A percentile compares a stretch with the other conserved stretches of the same genome.
phyloP scores from a whole-genome alignment of 2,329 filamentous ascomycete species.

The Gremmenia infestans region DNA sequence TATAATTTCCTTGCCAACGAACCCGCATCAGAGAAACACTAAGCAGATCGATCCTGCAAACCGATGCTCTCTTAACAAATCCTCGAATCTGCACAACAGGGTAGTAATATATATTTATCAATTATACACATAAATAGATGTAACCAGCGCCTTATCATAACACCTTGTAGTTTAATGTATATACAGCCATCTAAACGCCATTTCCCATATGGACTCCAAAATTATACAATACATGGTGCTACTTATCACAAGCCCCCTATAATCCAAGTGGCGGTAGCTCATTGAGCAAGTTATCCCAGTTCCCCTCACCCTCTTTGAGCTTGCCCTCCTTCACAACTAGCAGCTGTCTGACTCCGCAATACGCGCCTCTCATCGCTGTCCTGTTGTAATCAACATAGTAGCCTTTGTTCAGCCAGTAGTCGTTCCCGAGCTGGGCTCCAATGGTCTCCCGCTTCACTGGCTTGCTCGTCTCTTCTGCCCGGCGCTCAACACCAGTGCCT shows the following conservation, averaged over 20 bases:
- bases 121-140: no score
- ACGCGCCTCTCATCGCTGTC: constrained; percentile 46
- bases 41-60: no score
- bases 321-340: constrained; percentile 37
- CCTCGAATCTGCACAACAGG: no score
- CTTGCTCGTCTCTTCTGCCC: neutral
- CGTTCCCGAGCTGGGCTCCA: constrained; percentile 18
- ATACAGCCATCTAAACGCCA: neutral
- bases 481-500: neutral
- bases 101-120: no score
- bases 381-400: constrained; percentile 40
- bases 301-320: constrained; percentile 25
- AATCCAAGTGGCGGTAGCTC: constrained; percentile 25
- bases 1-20: no score
- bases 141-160: no score
- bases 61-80: no score
- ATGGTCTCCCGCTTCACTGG: constrained; percentile 18
- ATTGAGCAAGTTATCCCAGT: constrained; percentile 30
- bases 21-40: no score
- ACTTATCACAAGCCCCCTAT: neutral
- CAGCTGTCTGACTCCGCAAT: constrained; percentile 51
- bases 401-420: constrained; percentile 27
- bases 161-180: no score
- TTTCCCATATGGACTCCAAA: neutral
- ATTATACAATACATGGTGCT: neutral